Evolutionary conservation across 768 basidiomycete genomes (phyloP), one percentile per base, ranked within the genome.

Genomic region (Boletus subcaerulescens): DNA sequence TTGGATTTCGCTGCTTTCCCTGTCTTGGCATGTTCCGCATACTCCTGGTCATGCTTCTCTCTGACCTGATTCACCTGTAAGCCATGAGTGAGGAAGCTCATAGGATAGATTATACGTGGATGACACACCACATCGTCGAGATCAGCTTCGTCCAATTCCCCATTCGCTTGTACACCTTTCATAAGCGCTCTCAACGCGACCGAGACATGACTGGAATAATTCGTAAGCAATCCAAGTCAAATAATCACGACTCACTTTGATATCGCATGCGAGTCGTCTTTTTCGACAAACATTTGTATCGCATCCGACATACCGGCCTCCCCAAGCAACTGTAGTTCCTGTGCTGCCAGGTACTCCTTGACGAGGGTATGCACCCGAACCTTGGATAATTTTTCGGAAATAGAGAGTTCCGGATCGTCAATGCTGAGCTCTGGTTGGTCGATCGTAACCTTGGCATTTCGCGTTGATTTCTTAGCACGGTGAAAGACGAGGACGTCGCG

Each of bases 261-360:
- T 66, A 99, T 96, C 10, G 96, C 93, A 75, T 94, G 90, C 29
- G 83, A 85, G 70, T 97, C 94, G 65, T 98, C 96, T 78, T 99
- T 99, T 71, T 98, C 95, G 55, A 99, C 95, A 72, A 91, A 98
- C 71, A 87, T 80, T 75, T 91, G 87, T 49, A 99, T 94, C 7
- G 97, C 97, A 67, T 94, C 91, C 39, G 86, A 87, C 89, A 99
- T 91, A 24, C 89, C 93, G 40, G 79, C 78, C 73, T 97, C 94
- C 1, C 89, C 91, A 17, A 98, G 74, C 48, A 98, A 73, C 74
- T 97, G 93, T 65, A 98, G 73, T 69, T 95, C 91, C 74, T 98
- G 97, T 47, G 92, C 94, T 8, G 85, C 78, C 45, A 99, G 73
- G 69, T 96, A 98, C 72, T 98, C 92, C 68, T 85, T 81, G 43